Evolutionary conservation across 495 filamentous ascomycete genomes (phyloP).

Genomic region (Entonaema liquescens): DNA sequence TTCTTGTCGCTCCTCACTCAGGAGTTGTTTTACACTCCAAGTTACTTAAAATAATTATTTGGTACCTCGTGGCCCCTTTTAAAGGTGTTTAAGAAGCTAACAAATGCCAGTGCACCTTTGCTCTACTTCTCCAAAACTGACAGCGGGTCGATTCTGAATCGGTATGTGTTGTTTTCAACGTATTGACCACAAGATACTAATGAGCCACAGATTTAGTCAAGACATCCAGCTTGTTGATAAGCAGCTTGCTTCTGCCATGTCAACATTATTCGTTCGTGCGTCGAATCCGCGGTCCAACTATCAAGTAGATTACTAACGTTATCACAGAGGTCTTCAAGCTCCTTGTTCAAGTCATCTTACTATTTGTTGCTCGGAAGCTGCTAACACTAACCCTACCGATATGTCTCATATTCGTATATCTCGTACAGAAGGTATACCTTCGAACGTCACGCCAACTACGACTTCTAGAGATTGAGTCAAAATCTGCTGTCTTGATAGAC

Average conservation of each 20-base stretch:
- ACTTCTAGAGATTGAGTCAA: conserved; percentile 66
- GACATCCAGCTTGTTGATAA: conserved; percentile 38
- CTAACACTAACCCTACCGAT: conserved; percentile 45
- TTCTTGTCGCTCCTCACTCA: conserved; percentile 34
- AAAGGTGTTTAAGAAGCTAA: not conserved
- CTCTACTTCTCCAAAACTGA: conserved; percentile 38
- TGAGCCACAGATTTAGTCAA: conserved; percentile 34
- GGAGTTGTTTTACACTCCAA: conserved; percentile 23
- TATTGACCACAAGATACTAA: not conserved
- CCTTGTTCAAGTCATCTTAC: conserved; percentile 44
- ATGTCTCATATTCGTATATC: conserved; percentile 50
- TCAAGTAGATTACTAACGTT: not conserved
- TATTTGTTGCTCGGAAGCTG: conserved; percentile 43
- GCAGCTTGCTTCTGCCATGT: conserved; percentile 31
- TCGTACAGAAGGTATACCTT: conserved; percentile 64
- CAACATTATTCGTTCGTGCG: conserved; percentile 38
- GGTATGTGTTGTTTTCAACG: conserved; percentile 23
- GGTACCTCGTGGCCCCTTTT: not conserved
- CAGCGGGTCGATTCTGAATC: conserved; percentile 43
- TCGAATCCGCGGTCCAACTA: not conserved
- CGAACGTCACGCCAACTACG: conserved; percentile 66
- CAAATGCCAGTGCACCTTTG: conserved; percentile 27
- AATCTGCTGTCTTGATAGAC: conserved; percentile 49
- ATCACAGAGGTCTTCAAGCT: conserved; percentile 39
- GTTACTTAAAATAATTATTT: conserved; percentile 25